phyloP scores from a whole-genome alignment of 148 eudicot species.

The Persicaria maculosa region DNA sequence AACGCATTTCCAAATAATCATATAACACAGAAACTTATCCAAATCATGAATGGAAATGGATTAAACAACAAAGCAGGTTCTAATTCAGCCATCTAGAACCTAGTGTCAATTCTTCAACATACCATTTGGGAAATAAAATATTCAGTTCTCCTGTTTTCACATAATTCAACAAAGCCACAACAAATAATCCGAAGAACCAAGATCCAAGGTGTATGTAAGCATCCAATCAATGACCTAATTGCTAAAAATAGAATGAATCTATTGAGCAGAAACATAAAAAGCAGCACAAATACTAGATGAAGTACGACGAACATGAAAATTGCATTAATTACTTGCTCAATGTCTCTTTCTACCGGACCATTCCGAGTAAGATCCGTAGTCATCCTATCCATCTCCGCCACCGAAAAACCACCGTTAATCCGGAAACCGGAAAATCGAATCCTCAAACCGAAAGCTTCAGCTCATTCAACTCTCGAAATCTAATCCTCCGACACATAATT shows the following conservation, averaged over 20 bases:
- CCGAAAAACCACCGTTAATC: slow-evolving; percentile 2
- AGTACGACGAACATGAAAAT: slow-evolving; percentile 1
- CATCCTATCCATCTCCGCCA: slow-evolving; percentile 36
- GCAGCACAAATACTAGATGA: slow-evolving; percentile 1
- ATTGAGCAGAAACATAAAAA: background rate
- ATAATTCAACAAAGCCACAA: background rate
- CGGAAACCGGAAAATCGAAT: slow-evolving; percentile 11
- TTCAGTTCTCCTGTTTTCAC: background rate
- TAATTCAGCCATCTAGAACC: background rate
- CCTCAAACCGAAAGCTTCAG: slow-evolving; percentile 16
- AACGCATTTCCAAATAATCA: background rate
- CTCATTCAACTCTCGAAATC: slow-evolving; percentile 31
- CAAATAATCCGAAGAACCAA: background rate
- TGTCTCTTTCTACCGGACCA: slow-evolving; percentile 55
- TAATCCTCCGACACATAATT: slow-evolving; percentile 33
- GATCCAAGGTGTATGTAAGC: background rate
- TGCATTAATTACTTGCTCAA: slow-evolving; percentile 49
- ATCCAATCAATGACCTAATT: background rate
- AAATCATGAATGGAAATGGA: background rate
- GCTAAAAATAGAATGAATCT: slow-evolving; percentile 10
- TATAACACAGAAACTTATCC: background rate
- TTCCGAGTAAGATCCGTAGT: slow-evolving; percentile 49
- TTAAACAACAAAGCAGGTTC: background rate
- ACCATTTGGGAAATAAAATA: too few species aligned
- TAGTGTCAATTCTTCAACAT: background rate